Percentiles rank a stretch among this genome's conserved stretches.
These are phyloP conservation scores for Larix sibirica DNA, from an alignment of 83 land plant species.

Conservation along the genomic window DNA sequence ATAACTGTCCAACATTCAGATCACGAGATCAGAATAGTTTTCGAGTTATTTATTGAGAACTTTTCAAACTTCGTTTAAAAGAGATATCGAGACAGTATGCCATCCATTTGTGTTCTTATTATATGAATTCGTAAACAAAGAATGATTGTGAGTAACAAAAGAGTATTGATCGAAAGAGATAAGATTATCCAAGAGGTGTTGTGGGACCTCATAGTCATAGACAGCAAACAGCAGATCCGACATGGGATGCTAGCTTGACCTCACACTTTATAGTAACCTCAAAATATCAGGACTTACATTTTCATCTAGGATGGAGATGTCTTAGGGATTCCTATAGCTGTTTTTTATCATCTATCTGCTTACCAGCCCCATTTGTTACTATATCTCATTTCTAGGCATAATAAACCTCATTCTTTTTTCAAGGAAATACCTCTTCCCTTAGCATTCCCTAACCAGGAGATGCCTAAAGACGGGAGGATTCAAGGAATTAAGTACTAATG, in stretches of 20 bases:
- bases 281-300: background rate
- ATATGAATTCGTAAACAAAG: background rate
- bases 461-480: no score
- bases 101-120: background rate
- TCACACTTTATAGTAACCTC: background rate
- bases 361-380: no score
- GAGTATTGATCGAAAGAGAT: no score
- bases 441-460: no score
- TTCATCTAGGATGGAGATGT: background rate
- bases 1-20: slow-evolving; percentile 31
- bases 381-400: no score
- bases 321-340: background rate
- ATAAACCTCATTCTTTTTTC: no score
- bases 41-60: background rate
- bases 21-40: background rate
- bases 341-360: background rate
- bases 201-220: background rate
- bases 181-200: background rate
- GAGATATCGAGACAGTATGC: background rate
- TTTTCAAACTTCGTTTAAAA: background rate
- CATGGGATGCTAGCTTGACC: background rate
- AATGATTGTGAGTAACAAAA: background rate
- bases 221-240: background rate
- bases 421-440: no score
- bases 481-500: no score